Evolutionary conservation across 352 stramenopile species (phyloP), one percentile per base, ranked within the genome.

Genomic region (Phytophthora multivora): DNA sequence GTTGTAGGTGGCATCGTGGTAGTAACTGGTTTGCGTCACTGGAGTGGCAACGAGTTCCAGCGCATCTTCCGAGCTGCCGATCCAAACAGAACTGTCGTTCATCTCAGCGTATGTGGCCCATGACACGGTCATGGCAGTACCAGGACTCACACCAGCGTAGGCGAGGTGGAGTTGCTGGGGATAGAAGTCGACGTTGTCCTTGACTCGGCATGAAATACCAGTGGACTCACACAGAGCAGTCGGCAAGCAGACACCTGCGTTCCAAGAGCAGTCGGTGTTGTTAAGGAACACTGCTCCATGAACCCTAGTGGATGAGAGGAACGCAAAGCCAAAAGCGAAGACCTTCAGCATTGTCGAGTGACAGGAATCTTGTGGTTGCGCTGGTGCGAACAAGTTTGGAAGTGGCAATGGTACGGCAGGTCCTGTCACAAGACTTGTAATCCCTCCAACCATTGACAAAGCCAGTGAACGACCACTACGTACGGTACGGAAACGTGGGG

Each of bases 161-260:
- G 78, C 71, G 12, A 86, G 40, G 45, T 86, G 78, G 21, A 86
- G 19, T 39, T 88, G 78, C 51, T 83, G 70, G 4, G 79, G 77
- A 12, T 48, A 41, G 18, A 46, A 72, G 30, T 75, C 62, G 7
- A 48, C 57, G 18, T 52, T 35, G 19, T 59, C 31, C 16, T 65
- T 65, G 19, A 59, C 30, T 23, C 28, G 59, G 23, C 59, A 67
- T 10, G 18, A 1, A 15, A 46, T 21, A 35, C 38, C 48, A 2
- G 48, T 65, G 12, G 57, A 47, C 25, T 59, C 48, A 21, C 57
- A 65, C 9, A 65, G 40, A 18, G 57, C 39, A 0, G 40, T 28
- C 1, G 48, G 57, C 5, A 59, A 28, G 15, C 57, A 65, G n/a
- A 16, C 26, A 11, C 2, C 9, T 12, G 23, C 23, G 5, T 21